Evolutionary conservation across 192 early-diverging fungal genomes (phyloP).

Genomic region (Chytriomyces sp.): DNA sequence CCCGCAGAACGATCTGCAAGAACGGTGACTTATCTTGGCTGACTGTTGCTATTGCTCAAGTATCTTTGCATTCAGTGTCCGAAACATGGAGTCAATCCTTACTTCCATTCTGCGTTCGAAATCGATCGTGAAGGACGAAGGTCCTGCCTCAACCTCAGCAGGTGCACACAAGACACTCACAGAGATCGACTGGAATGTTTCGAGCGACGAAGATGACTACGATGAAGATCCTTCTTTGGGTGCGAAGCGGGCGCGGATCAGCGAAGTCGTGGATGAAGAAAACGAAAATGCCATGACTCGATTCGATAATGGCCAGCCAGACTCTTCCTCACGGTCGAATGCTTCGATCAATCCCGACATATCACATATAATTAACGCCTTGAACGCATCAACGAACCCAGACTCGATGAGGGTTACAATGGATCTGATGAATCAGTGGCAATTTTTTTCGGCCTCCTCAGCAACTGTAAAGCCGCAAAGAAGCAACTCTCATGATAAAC

Average conservation of each 20-base stretch:
- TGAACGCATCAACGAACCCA: conserved; percentile 29
- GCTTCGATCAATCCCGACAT: conserved; percentile 11
- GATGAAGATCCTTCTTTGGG: conserved; percentile 1
- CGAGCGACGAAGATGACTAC: conserved; percentile 1
- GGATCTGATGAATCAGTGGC: conserved; percentile 25
- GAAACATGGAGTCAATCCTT: conserved; percentile 23
- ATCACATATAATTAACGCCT: conserved; percentile 20
- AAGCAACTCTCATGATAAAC: conserved; percentile 18
- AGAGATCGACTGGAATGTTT: not conserved
- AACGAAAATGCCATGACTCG: not conserved
- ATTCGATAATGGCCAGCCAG: not conserved
- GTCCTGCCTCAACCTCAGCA: not conserved
- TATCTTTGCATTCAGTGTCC: conserved; percentile 1
- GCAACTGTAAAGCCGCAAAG: not conserved
- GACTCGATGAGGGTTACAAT: conserved; percentile 8
- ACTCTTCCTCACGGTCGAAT: not conserved
- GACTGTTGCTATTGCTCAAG: not conserved
- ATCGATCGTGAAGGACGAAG: not conserved
- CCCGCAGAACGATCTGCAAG: not conserved
- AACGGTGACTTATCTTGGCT: not conserved
- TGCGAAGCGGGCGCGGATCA: conserved; percentile 11
- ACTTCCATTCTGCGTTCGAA: conserved; percentile 5
- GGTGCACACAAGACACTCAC: not conserved
- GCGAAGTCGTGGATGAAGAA: conserved; percentile 6
- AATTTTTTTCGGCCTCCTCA: conserved; percentile 3